These are phyloP conservation scores for Pseudocercospora ulei DNA, from an alignment of 2,329 filamentous ascomycete genomes.

Conservation along the genomic window DNA sequence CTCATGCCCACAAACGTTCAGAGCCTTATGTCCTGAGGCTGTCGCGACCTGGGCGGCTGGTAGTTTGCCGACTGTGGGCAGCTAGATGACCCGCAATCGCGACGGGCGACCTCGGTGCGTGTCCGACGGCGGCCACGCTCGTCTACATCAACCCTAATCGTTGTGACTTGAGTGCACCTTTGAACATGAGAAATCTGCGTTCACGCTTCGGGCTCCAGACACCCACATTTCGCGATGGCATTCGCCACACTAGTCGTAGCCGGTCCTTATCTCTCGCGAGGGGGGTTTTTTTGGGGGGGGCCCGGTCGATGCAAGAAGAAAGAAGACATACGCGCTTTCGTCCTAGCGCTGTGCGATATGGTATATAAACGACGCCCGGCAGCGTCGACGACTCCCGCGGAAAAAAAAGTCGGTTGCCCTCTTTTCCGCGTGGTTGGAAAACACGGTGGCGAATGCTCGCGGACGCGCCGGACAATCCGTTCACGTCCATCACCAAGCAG, in stretches of 20 bases:
- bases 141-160: constrained; percentile 7
- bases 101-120: constrained; percentile 7
- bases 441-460: neutral
- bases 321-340: neutral
- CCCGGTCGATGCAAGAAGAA: neutral
- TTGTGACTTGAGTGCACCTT: constrained; percentile 11
- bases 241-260: neutral
- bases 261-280: neutral
- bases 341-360: neutral
- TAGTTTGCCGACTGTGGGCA: constrained; percentile 9
- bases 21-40: too few relatives aligned
- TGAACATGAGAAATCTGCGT: constrained; percentile 6
- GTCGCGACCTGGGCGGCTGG: constrained; percentile 8
- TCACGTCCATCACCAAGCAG: neutral
- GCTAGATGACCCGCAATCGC: constrained; percentile 11
- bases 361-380: neutral
- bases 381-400: neutral
- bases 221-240: constrained; percentile 4
- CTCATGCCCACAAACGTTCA: too few relatives aligned
- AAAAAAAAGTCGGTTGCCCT: neutral
- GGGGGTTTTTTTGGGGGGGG: neutral
- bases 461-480: neutral
- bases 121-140: constrained; percentile 5
- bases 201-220: neutral
- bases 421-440: neutral